Conservation (phyloP, 306 rosid species). For the Spatholobus suberectus region DNA sequence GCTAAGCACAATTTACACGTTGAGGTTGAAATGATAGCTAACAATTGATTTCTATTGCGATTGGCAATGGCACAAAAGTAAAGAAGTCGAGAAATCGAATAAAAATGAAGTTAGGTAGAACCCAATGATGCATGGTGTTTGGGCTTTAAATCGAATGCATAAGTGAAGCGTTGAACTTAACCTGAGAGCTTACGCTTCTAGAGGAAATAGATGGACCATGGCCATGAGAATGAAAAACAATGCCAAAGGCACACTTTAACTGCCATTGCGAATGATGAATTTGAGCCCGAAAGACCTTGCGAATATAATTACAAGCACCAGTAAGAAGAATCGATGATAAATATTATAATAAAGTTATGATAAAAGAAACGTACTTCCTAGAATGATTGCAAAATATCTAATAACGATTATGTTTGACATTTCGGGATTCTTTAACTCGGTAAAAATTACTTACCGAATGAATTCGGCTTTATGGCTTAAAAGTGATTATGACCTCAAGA, state of each 20-base stretch:
- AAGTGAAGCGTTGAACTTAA: slow-evolving; percentile 47
- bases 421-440: slow-evolving; percentile 35
- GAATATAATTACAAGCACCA: slow-evolving; percentile 44
- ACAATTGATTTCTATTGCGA: slow-evolving; percentile 37
- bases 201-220: slow-evolving; percentile 43
- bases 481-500: slow-evolving; percentile 47
- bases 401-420: slow-evolving; percentile 50
- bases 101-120: slow-evolving; percentile 48
- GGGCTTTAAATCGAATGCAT: slow-evolving; percentile 40
- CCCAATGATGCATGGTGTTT: slow-evolving; percentile 42
- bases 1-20: slow-evolving; percentile 28
- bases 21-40: slow-evolving; percentile 37
- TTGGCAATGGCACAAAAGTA: slow-evolving; percentile 25
- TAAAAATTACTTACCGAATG: slow-evolving; percentile 36
- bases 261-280: slow-evolving; percentile 49
- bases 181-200: slow-evolving; percentile 40
- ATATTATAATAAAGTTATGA: slow-evolving; percentile 31
- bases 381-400: slow-evolving; percentile 50
- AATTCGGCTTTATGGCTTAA: slow-evolving; percentile 40
- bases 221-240: slow-evolving; percentile 3
- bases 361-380: slow-evolving; percentile 11
- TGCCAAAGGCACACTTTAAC: slow-evolving; percentile 18
- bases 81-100: slow-evolving; percentile 27
- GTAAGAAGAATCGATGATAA: slow-evolving; percentile 15
- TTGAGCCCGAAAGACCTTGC: slow-evolving; percentile 16